Conservation (phyloP, 441 rosid species). For the Euphorbia celastroides region DNA sequence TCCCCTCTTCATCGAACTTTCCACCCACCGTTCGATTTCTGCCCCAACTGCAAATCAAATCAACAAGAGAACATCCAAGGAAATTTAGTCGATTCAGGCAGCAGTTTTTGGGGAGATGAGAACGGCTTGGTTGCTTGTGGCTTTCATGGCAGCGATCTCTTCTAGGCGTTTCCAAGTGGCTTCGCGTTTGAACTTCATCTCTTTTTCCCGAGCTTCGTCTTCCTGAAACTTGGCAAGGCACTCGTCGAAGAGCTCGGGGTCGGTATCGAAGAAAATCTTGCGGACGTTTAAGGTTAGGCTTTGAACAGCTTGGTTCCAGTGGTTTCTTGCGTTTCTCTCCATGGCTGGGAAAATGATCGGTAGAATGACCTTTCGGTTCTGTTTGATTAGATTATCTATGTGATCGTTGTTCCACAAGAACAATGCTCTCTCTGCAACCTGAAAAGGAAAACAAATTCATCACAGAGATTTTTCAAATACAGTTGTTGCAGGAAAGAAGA, state of each 20-base stretch:
- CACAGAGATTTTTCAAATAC: background rate
- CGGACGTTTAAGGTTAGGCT: slow-evolving; percentile 81
- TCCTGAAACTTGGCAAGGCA: slow-evolving; percentile 64
- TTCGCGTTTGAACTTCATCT: slow-evolving; percentile 45
- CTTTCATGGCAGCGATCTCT: slow-evolving; percentile 67
- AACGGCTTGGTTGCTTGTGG: slow-evolving; percentile 45
- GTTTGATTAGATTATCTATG: slow-evolving; percentile 73
- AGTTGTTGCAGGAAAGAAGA: background rate
- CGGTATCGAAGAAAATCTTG: slow-evolving; percentile 65
- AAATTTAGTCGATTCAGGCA: background rate
- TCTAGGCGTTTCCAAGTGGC: slow-evolving; percentile 76
- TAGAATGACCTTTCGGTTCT: slow-evolving; percentile 62
- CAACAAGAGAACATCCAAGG: background rate
- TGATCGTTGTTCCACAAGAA: slow-evolving; percentile 94
- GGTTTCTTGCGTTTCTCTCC: slow-evolving; percentile 65
- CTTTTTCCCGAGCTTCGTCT: slow-evolving; percentile 50
- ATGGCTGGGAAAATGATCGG: slow-evolving; percentile 80
- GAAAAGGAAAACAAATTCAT: background rate
- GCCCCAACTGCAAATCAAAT: slow-evolving; percentile 14
- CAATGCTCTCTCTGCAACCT: slow-evolving; percentile 92
- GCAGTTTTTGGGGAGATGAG: slow-evolving; percentile 33
- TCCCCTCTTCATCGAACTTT: slow-evolving; percentile 8
- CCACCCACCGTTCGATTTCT: slow-evolving; percentile 19
- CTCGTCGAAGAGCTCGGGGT: slow-evolving; percentile 72
- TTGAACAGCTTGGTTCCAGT: slow-evolving; percentile 89